Evolutionary conservation across 2,329 filamentous ascomycete genomes (phyloP), one percentile per base, ranked within the genome.

Genomic region (Penicillium griseofulvum): DNA sequence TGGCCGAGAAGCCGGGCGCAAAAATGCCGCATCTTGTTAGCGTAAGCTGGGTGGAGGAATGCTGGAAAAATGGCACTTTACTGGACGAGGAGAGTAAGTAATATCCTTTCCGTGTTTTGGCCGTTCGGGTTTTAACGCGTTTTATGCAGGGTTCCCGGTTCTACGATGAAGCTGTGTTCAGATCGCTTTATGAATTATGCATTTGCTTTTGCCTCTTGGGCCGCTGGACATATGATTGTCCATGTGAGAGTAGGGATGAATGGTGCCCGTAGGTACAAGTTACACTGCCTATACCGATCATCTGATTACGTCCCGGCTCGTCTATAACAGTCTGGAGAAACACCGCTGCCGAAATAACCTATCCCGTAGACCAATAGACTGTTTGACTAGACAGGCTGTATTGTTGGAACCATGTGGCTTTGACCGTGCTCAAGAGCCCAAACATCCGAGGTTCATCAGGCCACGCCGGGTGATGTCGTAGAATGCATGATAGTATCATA

Each of bases 41-140:
- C 0, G 71, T 80, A 10, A 77, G 78, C 14, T 99, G 94, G 94
- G 74, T 97, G 0, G 81, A 87, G 48, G 85, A 88, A 49, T 90
- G 89, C 65, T 96, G 92, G 91, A 79, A 78, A 55, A 90, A 93
- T 70, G 81, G 80, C 60, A 96, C 91, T 0, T 67, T 89, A 57
- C 71, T 97, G 44, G 90, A 96, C 61, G 93, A 97, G 75, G 90
- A 93, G 65, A 74, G 76, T 76, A 65, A 59, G 71, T 22, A 8
- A 41, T 24, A n/a, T 42, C 12, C 29, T n/a, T n/a, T 11, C 28
- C 4, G 7, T 26, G 14, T 17, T 17, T 41, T 9, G 36, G 37
- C 4, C 4, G 17, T 42, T 10, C 1, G 16, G 7, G 24, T 19
- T 49, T 24, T 41, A 17, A 37, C 31, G 51, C 12, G 14, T 52